Conservation (phyloP, 108 stramenopile species). For the Cyclotella choctawhatcheeana region DNA sequence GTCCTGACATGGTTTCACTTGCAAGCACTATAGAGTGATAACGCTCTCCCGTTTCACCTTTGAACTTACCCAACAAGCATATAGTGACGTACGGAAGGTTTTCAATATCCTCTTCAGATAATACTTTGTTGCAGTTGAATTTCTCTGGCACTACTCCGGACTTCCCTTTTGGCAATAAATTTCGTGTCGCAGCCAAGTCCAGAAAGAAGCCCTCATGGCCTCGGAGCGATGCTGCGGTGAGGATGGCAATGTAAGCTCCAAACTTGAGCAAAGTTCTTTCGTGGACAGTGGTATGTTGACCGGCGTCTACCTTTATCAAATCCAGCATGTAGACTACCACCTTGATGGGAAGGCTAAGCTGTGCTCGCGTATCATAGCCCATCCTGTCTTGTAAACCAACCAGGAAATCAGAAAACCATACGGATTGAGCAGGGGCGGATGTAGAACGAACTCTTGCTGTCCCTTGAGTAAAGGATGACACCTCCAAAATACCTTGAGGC, state of each 20-base stretch:
- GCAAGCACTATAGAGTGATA: constrained; percentile 1
- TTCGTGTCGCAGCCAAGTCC: constrained; percentile 5
- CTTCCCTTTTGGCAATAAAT: neutral
- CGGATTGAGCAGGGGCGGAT: constrained; percentile 22
- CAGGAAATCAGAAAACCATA: constrained; percentile 17
- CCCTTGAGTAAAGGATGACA: neutral
- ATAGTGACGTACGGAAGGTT: constrained; percentile 21
- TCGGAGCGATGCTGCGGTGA: neutral
- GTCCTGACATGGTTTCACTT: constrained; percentile 1
- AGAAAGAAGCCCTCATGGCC: constrained; percentile 17
- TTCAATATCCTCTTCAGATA: constrained; percentile 3
- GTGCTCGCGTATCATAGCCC: constrained; percentile 1
- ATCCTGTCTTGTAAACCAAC: neutral
- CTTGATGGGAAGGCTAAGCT: constrained; percentile 1
- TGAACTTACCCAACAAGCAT: constrained; percentile 30
- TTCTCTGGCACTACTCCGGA: neutral
- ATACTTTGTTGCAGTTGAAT: neutral
- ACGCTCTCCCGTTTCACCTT: constrained; percentile 15
- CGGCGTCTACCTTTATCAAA: neutral
- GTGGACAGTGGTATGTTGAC: neutral
- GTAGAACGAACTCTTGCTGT: neutral
- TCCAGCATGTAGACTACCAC: constrained; percentile 1
- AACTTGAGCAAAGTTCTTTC: neutral
- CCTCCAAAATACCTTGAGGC: constrained; percentile 13
- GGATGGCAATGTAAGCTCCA: constrained; percentile 8